phyloP scores from a whole-genome alignment of 2,329 filamentous ascomycete genomes.

The Drechslera avenae region DNA sequence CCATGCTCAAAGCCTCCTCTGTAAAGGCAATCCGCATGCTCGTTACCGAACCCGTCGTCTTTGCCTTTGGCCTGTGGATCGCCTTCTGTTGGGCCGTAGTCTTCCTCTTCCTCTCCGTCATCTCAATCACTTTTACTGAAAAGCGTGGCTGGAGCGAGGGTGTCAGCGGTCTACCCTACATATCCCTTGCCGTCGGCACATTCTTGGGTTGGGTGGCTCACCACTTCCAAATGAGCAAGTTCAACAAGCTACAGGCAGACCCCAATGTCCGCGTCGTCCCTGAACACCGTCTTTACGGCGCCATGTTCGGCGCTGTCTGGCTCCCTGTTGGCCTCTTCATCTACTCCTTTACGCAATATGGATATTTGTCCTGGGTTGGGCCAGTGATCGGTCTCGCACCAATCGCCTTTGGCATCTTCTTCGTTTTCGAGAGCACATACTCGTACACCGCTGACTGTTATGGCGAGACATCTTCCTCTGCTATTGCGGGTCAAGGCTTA shows the following conservation, averaged over 20 bases:
- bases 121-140: slow-evolving; percentile 50
- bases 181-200: slow-evolving; percentile 56
- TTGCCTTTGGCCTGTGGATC: slow-evolving; percentile 59
- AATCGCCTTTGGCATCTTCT: slow-evolving; percentile 61
- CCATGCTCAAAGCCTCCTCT: slow-evolving; percentile 55
- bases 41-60: slow-evolving; percentile 56
- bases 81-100: slow-evolving; percentile 60
- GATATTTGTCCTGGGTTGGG: slow-evolving; percentile 55
- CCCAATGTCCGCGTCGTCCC: slow-evolving; percentile 45
- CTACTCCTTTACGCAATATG: slow-evolving; percentile 61
- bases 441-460: slow-evolving; percentile 61
- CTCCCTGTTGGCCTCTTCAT: slow-evolving; percentile 48
- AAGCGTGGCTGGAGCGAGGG: slow-evolving; percentile 61
- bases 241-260: slow-evolving; percentile 50
- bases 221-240: slow-evolving; percentile 59
- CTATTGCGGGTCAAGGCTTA: slow-evolving; percentile 58
- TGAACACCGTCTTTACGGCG: slow-evolving; percentile 41
- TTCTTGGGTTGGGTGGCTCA: slow-evolving; percentile 57
- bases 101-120: slow-evolving; percentile 58
- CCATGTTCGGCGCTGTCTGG: slow-evolving; percentile 40
- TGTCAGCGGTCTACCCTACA: slow-evolving; percentile 57
- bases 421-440: slow-evolving; percentile 56
- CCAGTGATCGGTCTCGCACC: slow-evolving; percentile 57
- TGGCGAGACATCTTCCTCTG: slow-evolving; percentile 51
- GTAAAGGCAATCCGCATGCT: slow-evolving; percentile 59